Conservation (phyloP, 805 yeast species). For the Teunomyces cretensis region DNA sequence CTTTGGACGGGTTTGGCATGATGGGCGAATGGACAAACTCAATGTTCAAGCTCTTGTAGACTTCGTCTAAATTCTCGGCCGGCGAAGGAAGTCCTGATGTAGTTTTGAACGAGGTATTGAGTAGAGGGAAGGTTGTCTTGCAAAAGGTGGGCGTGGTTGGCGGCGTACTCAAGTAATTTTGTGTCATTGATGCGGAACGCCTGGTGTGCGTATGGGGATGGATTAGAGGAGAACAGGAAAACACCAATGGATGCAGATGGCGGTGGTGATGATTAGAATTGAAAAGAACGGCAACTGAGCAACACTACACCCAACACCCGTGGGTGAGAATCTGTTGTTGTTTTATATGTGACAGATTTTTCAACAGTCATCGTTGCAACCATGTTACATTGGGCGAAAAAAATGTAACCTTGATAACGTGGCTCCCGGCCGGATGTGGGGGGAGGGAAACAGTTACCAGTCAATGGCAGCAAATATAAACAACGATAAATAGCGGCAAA, state of each 20-base stretch:
- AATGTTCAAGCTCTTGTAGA: constrained; percentile 14
- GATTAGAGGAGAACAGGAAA: not conserved
- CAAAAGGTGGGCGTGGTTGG: constrained; percentile 12
- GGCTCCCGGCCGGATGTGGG: not conserved
- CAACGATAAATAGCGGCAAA: no score
- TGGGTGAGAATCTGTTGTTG: not conserved
- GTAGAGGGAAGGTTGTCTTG: not conserved
- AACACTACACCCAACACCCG: not conserved
- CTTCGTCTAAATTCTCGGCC: constrained; percentile 8
- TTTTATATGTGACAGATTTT: constrained; percentile 3
- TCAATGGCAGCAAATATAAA: no score
- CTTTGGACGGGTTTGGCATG: constrained; percentile 40
- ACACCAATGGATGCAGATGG: not conserved
- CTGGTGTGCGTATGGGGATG: not conserved
- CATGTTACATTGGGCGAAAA: not conserved
- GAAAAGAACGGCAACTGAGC: not conserved
- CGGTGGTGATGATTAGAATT: not conserved
- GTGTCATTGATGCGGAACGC: constrained; percentile 6
- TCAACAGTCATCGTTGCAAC: constrained; percentile 1
- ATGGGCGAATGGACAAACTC: constrained; percentile 27
- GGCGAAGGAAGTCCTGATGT: not conserved
- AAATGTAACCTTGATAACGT: constrained; percentile 2
- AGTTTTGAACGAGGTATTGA: constrained; percentile 3
- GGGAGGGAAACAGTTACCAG: no score
- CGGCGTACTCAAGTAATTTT: constrained; percentile 11